Evolutionary conservation across 2,329 filamentous ascomycete genomes (phyloP).

Genomic region (Rutstroemia sp.): DNA sequence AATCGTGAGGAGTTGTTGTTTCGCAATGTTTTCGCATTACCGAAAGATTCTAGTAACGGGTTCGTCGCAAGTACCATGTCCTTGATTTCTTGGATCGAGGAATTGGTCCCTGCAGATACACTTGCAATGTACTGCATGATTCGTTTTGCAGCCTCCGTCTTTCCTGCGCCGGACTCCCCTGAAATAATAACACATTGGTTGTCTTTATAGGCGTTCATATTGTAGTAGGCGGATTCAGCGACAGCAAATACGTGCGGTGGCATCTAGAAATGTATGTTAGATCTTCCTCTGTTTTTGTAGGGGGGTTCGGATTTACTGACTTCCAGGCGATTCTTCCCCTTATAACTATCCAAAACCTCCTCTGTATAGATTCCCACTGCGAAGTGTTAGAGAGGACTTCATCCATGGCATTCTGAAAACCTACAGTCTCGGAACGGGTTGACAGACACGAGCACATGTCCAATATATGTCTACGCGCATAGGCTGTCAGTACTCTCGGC

Average conservation of each 20-base stretch:
- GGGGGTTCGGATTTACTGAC: conserved; percentile 30
- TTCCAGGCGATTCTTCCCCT: conserved; percentile 93
- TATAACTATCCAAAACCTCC: conserved; percentile 84
- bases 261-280: conserved; percentile 37
- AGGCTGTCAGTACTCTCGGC: conserved; percentile 10
- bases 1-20: conserved; percentile 99
- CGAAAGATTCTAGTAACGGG: conserved; percentile 92
- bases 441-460: conserved; percentile 97
- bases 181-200: conserved; percentile 99
- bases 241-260: conserved; percentile 96
- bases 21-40: conserved; percentile 93
- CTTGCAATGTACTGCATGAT: conserved; percentile 99
- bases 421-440: conserved; percentile 88
- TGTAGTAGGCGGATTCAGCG: conserved; percentile 94
- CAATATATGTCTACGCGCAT: conserved; percentile 74
- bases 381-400: conserved; percentile 30
- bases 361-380: conserved; percentile 94
- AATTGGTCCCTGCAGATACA: conserved; percentile 69
- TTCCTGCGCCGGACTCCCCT: conserved; percentile 94
- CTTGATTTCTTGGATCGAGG: conserved; percentile 90
- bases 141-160: conserved; percentile 96
- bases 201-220: conserved; percentile 99
- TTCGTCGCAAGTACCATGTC: conserved; percentile 99
- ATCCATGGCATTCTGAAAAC: conserved; percentile 25
- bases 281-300: neutral